Evolutionary conservation across 2,329 filamentous ascomycete genomes (phyloP).

Genomic region (Teratosphaeria destructans): DNA sequence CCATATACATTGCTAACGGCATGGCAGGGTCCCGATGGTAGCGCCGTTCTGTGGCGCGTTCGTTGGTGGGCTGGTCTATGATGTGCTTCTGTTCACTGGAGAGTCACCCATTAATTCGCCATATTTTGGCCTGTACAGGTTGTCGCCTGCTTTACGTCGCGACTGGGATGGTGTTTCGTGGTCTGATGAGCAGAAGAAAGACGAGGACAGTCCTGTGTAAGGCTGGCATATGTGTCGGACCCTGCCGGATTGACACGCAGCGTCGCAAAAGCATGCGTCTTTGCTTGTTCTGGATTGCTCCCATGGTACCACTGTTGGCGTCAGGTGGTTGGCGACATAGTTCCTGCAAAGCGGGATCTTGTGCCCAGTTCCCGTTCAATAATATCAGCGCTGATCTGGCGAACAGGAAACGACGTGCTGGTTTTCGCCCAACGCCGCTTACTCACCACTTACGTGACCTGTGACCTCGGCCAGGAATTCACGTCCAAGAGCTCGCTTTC

Average conservation of each 20-base stretch:
- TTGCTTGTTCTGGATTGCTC: no score
- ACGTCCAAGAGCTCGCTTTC: background rate
- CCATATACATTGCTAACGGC: background rate
- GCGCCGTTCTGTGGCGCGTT: slow-evolving; percentile 55
- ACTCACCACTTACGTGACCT: background rate
- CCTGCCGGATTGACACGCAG: background rate
- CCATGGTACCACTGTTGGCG: no score
- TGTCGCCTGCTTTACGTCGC: slow-evolving; percentile 18
- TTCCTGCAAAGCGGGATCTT: no score
- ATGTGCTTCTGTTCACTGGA: slow-evolving; percentile 58
- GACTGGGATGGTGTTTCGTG: slow-evolving; percentile 16
- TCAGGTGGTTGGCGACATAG: no score
- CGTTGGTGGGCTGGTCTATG: slow-evolving; percentile 57
- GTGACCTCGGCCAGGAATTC: background rate
- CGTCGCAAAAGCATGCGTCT: no score
- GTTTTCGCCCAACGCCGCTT: background rate
- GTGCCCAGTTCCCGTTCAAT: no score
- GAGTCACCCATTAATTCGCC: slow-evolving; percentile 61
- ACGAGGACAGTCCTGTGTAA: slow-evolving; percentile 8
- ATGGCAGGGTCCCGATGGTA: slow-evolving; percentile 55
- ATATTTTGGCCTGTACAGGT: slow-evolving; percentile 47
- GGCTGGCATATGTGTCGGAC: background rate
- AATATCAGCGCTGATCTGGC: background rate
- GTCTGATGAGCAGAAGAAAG: slow-evolving; percentile 9
- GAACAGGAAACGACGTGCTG: background rate